Conservation (phyloP, 1,284 basidiomycete species). For the Pseudozyma hubeiensis region DNA sequence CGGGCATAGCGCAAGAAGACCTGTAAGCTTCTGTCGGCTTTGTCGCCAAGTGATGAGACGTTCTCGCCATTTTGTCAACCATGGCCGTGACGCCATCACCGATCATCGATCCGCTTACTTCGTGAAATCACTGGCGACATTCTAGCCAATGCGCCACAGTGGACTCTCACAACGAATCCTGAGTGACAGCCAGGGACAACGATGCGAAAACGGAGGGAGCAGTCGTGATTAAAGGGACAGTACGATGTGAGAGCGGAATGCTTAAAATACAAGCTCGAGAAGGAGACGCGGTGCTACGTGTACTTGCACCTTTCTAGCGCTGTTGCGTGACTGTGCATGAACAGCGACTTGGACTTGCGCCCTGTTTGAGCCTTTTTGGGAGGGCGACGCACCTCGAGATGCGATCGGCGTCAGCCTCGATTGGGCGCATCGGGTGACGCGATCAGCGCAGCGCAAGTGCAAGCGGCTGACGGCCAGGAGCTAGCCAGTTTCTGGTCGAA, state of each 20-base stretch:
- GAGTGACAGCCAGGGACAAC: too few relatives aligned
- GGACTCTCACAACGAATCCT: too few relatives aligned
- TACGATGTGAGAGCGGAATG: neutral
- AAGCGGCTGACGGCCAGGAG: slow-evolving; percentile 31
- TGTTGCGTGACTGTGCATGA: neutral
- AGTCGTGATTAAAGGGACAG: neutral
- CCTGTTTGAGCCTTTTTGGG: neutral
- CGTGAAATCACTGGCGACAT: too few relatives aligned
- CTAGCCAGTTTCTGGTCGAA: slow-evolving; percentile 46
- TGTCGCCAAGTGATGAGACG: too few relatives aligned
- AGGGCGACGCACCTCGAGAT: neutral
- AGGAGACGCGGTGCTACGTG: neutral
- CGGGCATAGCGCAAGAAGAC: too few relatives aligned
- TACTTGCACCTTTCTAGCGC: neutral
- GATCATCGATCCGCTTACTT: too few relatives aligned
- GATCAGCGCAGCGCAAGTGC: slow-evolving; percentile 30
- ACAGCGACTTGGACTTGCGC: neutral
- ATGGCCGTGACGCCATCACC: too few relatives aligned
- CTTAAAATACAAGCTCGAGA: slow-evolving; percentile 8
- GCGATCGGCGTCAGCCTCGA: neutral
- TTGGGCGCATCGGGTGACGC: neutral
- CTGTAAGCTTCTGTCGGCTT: too few relatives aligned
- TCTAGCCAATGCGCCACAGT: too few relatives aligned
- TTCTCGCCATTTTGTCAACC: too few relatives aligned
- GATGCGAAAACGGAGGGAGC: too few relatives aligned